Base-by-base conservation (phyloP, 441 rosid genomes). In the Dalechampia spathulata region DNA sequence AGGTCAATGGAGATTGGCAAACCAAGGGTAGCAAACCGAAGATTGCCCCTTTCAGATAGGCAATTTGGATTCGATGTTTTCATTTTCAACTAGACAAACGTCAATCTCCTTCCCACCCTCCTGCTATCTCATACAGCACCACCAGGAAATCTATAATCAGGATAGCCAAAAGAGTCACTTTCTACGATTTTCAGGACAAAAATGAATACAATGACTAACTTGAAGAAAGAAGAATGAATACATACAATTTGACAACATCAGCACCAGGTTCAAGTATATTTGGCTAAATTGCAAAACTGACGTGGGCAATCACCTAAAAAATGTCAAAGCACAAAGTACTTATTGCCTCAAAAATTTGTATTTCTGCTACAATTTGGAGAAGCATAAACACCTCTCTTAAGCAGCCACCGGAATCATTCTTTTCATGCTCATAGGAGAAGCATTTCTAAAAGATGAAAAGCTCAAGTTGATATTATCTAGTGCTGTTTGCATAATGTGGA, bases 401-500 rank as follows among this genome's bases (percentile, higher is more conserved):
- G 76, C 80, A 65, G 90, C 85, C 61, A 81, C 69, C 15, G 78
- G 77, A 15, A 77, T 71, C 41, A 65, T 80, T n/a, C 50, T 52
- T 41, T 63, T 66, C 53, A 50, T 39, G 51, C 66, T 73, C 65
- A 61, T 60, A 52, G 71, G 69, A 49, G 50, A 14, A 52, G 60
- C 65, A 62, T 57, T 76, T 55, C 71, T 60, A 44, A 51, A 60
- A 56, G 78, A 46, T 58, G 76, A 55, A 43, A 68, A 63, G 58
- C 44, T 67, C 66, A 64, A 57, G 60, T 61, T 70, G 40, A 39
- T 67, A 57, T 66, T 75, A 70, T 64, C 69, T 22, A 62, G 48
- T 55, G 73, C 67, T 46, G 68, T 67, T 55, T 70, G 71, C 62
- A 62, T 67, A 53, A 87, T 55, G 10, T 54, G 74, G 58, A 52